These are phyloP conservation scores for Lichtheimia corymbifera DNA, from an alignment of 371 early-diverging fungal genomes.

Conservation along the genomic window DNA sequence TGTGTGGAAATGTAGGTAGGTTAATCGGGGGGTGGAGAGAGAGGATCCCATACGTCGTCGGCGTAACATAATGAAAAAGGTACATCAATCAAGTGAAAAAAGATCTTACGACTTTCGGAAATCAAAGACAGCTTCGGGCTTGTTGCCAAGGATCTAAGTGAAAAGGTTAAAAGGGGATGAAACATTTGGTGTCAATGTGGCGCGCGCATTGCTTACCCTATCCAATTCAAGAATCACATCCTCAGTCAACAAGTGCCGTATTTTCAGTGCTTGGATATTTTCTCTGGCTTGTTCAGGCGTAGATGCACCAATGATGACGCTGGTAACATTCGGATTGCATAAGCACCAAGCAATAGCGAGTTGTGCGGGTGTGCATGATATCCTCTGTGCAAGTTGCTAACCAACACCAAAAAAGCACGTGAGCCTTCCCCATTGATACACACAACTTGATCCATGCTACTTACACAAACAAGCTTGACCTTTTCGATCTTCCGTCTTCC, in stretches of 20 bases:
- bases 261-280: slow-evolving; percentile 66
- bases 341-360: slow-evolving; percentile 85
- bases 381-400: slow-evolving; percentile 62
- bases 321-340: slow-evolving; percentile 58
- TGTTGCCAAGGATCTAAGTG: slow-evolving; percentile 63
- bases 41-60: too few relatives aligned
- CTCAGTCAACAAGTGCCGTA: slow-evolving; percentile 65
- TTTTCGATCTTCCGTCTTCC: slow-evolving; percentile 58
- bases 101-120: slow-evolving; percentile 53
- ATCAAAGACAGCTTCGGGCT: slow-evolving; percentile 67
- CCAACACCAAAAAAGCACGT: background rate
- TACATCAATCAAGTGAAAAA: too few relatives aligned
- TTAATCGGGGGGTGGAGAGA: too few relatives aligned
- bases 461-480: slow-evolving; percentile 53
- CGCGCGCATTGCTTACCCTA: slow-evolving; percentile 21
- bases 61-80: too few relatives aligned
- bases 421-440: background rate
- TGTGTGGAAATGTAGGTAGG: too few relatives aligned
- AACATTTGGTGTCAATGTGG: background rate
- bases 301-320: slow-evolving; percentile 74
- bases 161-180: background rate
- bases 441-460: background rate
- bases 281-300: slow-evolving; percentile 74
- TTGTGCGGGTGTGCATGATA: slow-evolving; percentile 74
- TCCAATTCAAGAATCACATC: slow-evolving; percentile 71